Percentiles rank a stretch among this genome's conserved stretches.
Conservation (phyloP, 78 protist genomes). For the Cavenderia fasciculata region DNA sequence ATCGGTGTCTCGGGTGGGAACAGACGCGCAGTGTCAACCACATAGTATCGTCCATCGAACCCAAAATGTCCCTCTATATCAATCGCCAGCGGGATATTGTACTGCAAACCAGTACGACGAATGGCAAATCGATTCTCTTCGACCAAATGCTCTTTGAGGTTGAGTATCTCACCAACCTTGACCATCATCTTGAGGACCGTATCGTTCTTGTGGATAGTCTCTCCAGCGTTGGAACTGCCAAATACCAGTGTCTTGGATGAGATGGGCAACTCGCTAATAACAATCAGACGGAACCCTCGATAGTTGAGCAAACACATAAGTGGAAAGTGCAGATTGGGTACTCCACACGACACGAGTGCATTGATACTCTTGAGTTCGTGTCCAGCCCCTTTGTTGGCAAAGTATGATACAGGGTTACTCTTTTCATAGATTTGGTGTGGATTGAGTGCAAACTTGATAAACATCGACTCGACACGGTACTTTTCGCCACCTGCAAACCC, state of each 20-base stretch:
- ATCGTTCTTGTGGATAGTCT: slow-evolving; percentile 42
- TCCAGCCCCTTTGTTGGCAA: slow-evolving; percentile 52
- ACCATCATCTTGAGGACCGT: slow-evolving; percentile 68
- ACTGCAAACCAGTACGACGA: not conserved
- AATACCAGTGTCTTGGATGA: slow-evolving; percentile 35
- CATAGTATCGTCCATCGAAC: slow-evolving; percentile 71
- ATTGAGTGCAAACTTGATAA: slow-evolving; percentile 72
- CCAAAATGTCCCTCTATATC: slow-evolving; percentile 82
- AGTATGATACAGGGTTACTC: slow-evolving; percentile 37
- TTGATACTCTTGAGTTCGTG: slow-evolving; percentile 73
- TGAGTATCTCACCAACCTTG: slow-evolving; percentile 58
- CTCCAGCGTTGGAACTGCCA: slow-evolving; percentile 75
- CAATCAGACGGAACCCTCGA: slow-evolving; percentile 66
- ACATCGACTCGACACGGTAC: slow-evolving; percentile 57
- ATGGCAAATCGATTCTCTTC: slow-evolving; percentile 3
- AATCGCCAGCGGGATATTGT: slow-evolving; percentile 47
- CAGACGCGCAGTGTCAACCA: slow-evolving; percentile 59
- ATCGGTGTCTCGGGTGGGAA: slow-evolving; percentile 61
- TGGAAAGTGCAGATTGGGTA: slow-evolving; percentile 78
- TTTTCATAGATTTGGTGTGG: slow-evolving; percentile 57
- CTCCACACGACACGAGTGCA: slow-evolving; percentile 58
- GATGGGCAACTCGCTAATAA: slow-evolving; percentile 76
- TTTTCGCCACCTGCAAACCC: slow-evolving; percentile 74
- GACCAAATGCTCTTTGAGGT: slow-evolving; percentile 29
- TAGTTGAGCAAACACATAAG: slow-evolving; percentile 71